Evolutionary conservation across 768 basidiomycete species (phyloP), one percentile per base, ranked within the genome.

Genomic region (Leucocoprinus birnbaumii): DNA sequence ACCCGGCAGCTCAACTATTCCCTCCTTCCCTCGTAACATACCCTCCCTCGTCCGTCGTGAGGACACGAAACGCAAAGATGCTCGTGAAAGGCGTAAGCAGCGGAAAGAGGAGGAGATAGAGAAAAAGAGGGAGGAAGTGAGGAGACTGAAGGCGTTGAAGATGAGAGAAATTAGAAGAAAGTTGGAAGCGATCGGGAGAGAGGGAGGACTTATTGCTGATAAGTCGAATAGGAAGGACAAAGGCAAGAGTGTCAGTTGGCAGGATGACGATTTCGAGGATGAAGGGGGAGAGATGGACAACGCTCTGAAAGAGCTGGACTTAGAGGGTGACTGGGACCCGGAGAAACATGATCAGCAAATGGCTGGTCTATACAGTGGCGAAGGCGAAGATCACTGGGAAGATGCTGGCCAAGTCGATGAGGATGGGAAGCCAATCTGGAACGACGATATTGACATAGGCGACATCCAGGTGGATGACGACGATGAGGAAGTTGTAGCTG

Each of bases 311-410:
- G 82, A 80, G 40, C 75, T 96, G 3, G 92, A 96, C 62, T 72
- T 99, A 5, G 94, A 98, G 10, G 91, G 85, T 1, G 94, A 98
- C 43, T 98, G 92, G 89, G 93, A 98, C 62, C 88, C 92, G 11
- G 83, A 79, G 10, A 81, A 82, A 53, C 91, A 97, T 64, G 94
- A 97, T 59, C 70, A 68, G 34, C 89, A 92, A 66, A 94, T 99
- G 87, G 76, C 80, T 0, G 79, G 75, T 19, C 66, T 98, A 22
- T 91, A 94, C 59, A 64, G 58, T 26, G 76, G 74, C 6, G 67
- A 68, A 10, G 61, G 51, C 8, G 63, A 51, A 8, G 62, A 41
- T 5, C 55, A 35, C 19, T 67, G 65, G 68, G 68, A 80, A 2
- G 77, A 74, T 34, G 68, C 57, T n/a, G 70, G 70, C 3, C 52